Evolutionary conservation across 805 yeast species (phyloP), one percentile per base, ranked within the genome.

Genomic region (Candida xyloterini): DNA sequence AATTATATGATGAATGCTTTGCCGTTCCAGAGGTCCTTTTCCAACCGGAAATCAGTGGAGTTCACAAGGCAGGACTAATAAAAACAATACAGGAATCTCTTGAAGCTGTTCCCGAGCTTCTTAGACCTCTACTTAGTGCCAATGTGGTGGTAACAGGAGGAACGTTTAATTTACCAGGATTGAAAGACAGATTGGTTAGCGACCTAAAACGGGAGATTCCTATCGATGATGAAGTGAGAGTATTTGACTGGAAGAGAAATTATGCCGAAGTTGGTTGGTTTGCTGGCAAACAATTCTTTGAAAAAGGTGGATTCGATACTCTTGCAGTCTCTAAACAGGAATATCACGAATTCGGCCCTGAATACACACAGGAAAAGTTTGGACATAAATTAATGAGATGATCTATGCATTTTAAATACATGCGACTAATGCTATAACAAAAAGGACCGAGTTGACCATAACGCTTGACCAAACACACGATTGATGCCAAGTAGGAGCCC

Each of bases 141-240:
- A 93, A 93, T 59, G 77, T 93, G 10, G 78, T 79, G 14, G 67
- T 89, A 9, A 76, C 80, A 1, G 99, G 99, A 0, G 99, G 99
- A 0, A 81, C 81, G 13, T 72, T 86, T 35, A 76, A 80, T 35
- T 53, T 93, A 10, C 77, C 81, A 0, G 87, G 89, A 28, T 81
- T 85, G 46, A 68, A 71, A 30, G 66, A 72, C 8, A 65, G 99
- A 38, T 58, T 93, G 10, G 55, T 69, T 0, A 60, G 67, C 18
- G 93, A 84, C 45, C 63, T 85, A 44, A 77, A 78, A 46, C 71
- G 78, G 46, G 88, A 80, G 41, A 65, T 84, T 15, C 91, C 91
- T 0, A 76, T 77, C 33, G 84, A 80, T 47, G 82, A 90, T 80
- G 73, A 70, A 26, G 81, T 84, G 6, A 66, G 76, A 27, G 63